Percentiles rank a stretch among this genome's conserved stretches.
Evolutionary conservation across 2,329 filamentous ascomycete genomes (phyloP).

Genomic region (Hortaea werneckii): DNA sequence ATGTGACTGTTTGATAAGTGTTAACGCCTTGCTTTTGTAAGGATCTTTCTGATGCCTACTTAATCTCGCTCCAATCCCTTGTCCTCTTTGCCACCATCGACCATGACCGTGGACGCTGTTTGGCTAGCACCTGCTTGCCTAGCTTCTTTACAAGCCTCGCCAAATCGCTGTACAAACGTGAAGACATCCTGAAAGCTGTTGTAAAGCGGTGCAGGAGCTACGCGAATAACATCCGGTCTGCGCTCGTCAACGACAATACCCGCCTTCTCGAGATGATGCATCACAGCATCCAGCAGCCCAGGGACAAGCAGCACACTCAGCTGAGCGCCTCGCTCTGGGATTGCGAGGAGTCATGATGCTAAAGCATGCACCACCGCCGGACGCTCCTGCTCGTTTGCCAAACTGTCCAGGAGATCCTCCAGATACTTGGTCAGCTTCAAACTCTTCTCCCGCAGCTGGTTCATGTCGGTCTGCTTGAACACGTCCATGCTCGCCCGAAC

Average conservation of each 20-base stretch:
- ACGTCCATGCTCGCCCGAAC: conserved; percentile 63
- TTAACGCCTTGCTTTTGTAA: too few relatives aligned
- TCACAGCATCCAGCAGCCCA: conserved; percentile 61
- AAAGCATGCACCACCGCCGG: conserved; percentile 23
- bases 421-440: conserved; percentile 66
- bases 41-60: too few relatives aligned
- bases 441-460: conserved; percentile 58
- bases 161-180: conserved; percentile 47
- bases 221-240: conserved; percentile 73
- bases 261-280: conserved; percentile 51
- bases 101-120: conserved; percentile 13
- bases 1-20: too few relatives aligned
- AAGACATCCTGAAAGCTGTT: conserved; percentile 68
- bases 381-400: conserved; percentile 8
- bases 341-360: conserved; percentile 59
- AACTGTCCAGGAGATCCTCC: conserved; percentile 49
- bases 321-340: conserved; percentile 65
- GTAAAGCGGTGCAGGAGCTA: conserved; percentile 77
- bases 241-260: conserved; percentile 74
- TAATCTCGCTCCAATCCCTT: conserved; percentile 25
- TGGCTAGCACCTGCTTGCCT: conserved; percentile 4
- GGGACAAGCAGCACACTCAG: conserved; percentile 60
- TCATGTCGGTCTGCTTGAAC: conserved; percentile 63
- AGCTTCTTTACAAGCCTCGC: conserved; percentile 36
- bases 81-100: conserved; percentile 17